Evolutionary conservation across 352 stramenopile species (phyloP).

Genomic region (Phytophthora constricta): DNA sequence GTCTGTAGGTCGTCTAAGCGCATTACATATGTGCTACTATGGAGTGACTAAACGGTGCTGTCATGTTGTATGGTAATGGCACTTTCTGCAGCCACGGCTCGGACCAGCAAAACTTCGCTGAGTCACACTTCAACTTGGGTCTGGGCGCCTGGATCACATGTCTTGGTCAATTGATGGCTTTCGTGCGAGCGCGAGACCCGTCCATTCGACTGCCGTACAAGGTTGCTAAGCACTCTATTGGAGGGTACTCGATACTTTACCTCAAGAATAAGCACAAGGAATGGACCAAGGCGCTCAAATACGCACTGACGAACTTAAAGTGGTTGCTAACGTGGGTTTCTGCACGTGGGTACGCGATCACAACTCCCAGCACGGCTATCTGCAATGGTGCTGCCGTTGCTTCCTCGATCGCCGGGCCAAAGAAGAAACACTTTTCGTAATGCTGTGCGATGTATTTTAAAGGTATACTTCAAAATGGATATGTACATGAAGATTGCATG

Average conservation of each 20-base stretch:
- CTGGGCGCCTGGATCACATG: constrained; percentile 83
- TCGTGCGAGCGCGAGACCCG: constrained; percentile 60
- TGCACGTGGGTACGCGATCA: constrained; percentile 38
- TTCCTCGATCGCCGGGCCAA: constrained; percentile 14
- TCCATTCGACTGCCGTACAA: constrained; percentile 84
- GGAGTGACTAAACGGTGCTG: constrained; percentile 11
- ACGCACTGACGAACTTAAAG: constrained; percentile 85
- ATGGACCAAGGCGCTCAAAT: constrained; percentile 90
- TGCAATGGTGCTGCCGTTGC: constrained; percentile 30
- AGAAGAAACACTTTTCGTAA: constrained; percentile 43
- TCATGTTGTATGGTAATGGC: constrained; percentile 7
- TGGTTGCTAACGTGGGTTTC: constrained; percentile 82
- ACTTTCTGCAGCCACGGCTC: constrained; percentile 73
- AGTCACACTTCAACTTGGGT: constrained; percentile 88
- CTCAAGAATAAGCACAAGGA: constrained; percentile 84
- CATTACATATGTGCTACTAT: not conserved
- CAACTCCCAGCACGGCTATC: constrained; percentile 9
- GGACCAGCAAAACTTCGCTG: constrained; percentile 84
- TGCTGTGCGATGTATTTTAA: constrained; percentile 31
- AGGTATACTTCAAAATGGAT: constrained; percentile 35
- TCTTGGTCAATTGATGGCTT: constrained; percentile 68
- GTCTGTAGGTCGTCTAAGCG: constrained; percentile 50
- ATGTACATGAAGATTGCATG: constrained; percentile 42
- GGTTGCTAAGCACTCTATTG: constrained; percentile 74
- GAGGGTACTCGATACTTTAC: constrained; percentile 73